Base-by-base conservation (phyloP, 2,329 filamentous ascomycete genomes). In the Calonectria pteridis region DNA sequence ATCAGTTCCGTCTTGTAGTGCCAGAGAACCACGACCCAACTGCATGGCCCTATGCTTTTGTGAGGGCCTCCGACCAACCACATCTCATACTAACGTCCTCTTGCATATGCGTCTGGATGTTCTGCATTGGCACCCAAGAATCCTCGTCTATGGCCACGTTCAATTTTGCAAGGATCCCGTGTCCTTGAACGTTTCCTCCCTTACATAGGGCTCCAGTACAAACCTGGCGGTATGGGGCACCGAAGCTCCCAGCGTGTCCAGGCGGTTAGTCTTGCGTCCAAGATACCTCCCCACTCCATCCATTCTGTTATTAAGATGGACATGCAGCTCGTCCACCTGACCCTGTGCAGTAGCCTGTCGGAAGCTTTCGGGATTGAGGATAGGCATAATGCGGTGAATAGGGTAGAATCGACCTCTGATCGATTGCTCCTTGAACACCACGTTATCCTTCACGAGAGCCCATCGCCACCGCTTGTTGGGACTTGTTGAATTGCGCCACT, bases 351-450 rank as follows among this genome's bases (percentile, higher is more conserved):
- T 75, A 20, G 84, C 83, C 6, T 81, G 80, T 50, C 86, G 81
- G 72, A 86, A 86, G 6, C 80, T 81, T 1, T 77, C 79, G 13
- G 84, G 83, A 50, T 88, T 84, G 67, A 91, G 82, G 69, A 91
- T 86, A 20, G 86, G 85, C 81, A 90, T 87, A 43, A 92, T 84
- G 72, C 86, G 85, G 71, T 87, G 83, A n/a, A 88, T 88, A 20
- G 90, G 88, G 82, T 92, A 91, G 82, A 91, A 91, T n/a, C 90
- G 85, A 65, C 90, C 90, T 71, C 86, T 85, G 65, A 91, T 85
- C 28, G 85, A 84, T 18, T 80, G 79, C 77, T 91, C 89, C 74
- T 87, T 85, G 26, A 90, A 79, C 55, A 85, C 83, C n/a, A 84
- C 82, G 75, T 88, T 87, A 73, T 89, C 87, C 74, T 84, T 84